These are phyloP conservation scores for Gonapodya prolifera DNA, from an alignment of 192 early-diverging fungal species.

Conservation along the genomic window DNA sequence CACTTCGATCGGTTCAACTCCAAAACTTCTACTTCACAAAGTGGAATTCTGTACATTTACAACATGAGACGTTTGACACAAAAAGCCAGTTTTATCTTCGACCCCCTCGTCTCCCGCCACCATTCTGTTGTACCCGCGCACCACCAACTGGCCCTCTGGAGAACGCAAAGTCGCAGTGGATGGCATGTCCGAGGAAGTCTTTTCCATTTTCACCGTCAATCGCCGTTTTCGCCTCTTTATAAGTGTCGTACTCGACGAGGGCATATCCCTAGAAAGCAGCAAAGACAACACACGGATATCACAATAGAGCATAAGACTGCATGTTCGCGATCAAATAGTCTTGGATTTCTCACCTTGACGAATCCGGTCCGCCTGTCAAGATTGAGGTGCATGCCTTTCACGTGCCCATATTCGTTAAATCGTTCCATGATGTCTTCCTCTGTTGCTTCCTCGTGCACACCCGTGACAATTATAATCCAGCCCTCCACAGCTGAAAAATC, in stretches of 20 bases:
- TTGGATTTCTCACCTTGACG: conserved; percentile 66
- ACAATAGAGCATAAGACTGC: background rate
- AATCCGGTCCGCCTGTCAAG: conserved; percentile 89
- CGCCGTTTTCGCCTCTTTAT: conserved; percentile 67
- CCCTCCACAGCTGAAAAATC: conserved; percentile 56
- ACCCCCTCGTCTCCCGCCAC: background rate
- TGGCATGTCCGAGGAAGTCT: conserved; percentile 56
- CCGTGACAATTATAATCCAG: conserved; percentile 89
- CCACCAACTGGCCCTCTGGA: conserved; percentile 31
- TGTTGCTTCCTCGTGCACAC: conserved; percentile 86
- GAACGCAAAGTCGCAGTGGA: conserved; percentile 83
- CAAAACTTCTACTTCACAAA: background rate
- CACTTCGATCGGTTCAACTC: too few relatives aligned
- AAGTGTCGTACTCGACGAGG: conserved; percentile 71
- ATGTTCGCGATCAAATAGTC: background rate
- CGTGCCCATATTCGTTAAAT: conserved; percentile 80
- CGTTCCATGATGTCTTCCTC: conserved; percentile 81
- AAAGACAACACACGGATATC: background rate
- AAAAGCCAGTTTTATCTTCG: background rate
- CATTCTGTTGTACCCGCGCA: conserved; percentile 10
- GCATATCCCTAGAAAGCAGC: conserved; percentile 65
- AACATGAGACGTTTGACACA: background rate
- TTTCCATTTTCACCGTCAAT: conserved; percentile 58
- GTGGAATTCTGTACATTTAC: background rate
- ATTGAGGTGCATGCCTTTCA: conserved; percentile 85